Evolutionary conservation across 2,329 filamentous ascomycete species (phyloP).

Genomic region (Xylariales sp.): DNA sequence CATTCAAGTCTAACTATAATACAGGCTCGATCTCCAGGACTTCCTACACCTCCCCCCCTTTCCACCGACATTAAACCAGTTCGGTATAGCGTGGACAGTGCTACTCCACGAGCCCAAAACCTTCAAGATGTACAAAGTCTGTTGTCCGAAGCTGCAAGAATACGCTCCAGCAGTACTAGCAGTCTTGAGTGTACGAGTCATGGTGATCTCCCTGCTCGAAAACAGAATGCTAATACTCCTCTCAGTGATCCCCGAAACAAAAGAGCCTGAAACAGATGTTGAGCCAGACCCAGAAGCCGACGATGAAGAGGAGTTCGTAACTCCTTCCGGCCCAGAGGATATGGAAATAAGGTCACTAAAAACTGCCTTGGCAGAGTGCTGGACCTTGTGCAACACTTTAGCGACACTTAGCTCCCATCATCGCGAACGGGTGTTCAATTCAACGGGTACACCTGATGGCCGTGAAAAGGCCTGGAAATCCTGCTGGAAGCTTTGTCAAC

Average conservation of each 20-base stretch:
- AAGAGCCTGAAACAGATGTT: conserved; percentile 45
- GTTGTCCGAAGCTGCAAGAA: conserved; percentile 45
- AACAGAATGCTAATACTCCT: conserved; percentile 18
- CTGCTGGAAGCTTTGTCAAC: conserved; percentile 90
- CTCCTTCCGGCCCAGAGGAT: conserved; percentile 40
- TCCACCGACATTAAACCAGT: conserved; percentile 68
- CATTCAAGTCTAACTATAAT: conserved; percentile 6
- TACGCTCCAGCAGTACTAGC: conserved; percentile 64
- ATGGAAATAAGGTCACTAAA: conserved; percentile 65
- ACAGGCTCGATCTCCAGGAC: conserved; percentile 29
- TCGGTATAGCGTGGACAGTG: conserved; percentile 61
- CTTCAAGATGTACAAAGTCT: conserved; percentile 64
- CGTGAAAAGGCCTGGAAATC: conserved; percentile 90
- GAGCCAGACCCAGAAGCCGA: conserved; percentile 54
- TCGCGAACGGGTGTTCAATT: conserved; percentile 73
- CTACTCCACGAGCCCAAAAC: conserved; percentile 81
- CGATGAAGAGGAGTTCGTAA: conserved; percentile 43
- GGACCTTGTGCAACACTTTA: conserved; percentile 89
- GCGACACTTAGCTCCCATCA: conserved; percentile 82
- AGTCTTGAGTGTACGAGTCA: conserved; percentile 67
- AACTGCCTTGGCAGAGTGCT: conserved; percentile 79
- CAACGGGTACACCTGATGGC: conserved; percentile 66
- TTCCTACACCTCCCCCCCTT: conserved; percentile 65
- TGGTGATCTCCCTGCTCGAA: neutral
- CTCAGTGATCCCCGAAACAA: conserved; percentile 46